These are phyloP conservation scores for Pisolithus sp. DNA, from an alignment of 768 basidiomycete genomes.

Conservation along the genomic window DNA sequence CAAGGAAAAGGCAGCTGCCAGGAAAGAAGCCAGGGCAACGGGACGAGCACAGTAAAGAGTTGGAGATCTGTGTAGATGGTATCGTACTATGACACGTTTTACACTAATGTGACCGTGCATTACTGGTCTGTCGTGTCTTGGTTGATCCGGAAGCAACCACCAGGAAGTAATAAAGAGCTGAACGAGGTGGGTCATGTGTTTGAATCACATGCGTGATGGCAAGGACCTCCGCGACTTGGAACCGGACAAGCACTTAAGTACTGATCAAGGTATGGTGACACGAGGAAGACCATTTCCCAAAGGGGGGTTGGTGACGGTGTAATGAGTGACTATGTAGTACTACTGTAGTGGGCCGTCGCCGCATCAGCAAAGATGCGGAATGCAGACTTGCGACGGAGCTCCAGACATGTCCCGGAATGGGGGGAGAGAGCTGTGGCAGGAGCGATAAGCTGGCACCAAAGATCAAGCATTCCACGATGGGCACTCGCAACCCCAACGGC, in stretches of 20 bases:
- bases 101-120: background rate
- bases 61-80: background rate
- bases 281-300: background rate
- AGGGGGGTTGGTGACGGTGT: background rate
- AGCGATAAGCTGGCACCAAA: too few species aligned
- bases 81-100: background rate
- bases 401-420: background rate
- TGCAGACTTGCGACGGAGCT: background rate
- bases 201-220: background rate
- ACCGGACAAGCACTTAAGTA: too few species aligned
- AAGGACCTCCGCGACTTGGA: background rate
- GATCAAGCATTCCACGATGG: background rate
- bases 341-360: background rate
- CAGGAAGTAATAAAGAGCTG: background rate
- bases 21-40: conserved; percentile 36
- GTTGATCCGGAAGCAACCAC: background rate
- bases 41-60: conserved; percentile 13
- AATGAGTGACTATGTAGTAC: background rate
- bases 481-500: background rate
- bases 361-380: background rate
- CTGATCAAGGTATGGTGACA: background rate
- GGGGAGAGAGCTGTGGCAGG: background rate
- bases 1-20: conserved; percentile 56
- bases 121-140: too few species aligned
- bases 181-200: background rate